A percentile compares a stretch with the other conserved stretches of the same genome.
phyloP scores from a whole-genome alignment of 2,329 filamentous ascomycete species.

The Botryosphaeria dothidea region DNA sequence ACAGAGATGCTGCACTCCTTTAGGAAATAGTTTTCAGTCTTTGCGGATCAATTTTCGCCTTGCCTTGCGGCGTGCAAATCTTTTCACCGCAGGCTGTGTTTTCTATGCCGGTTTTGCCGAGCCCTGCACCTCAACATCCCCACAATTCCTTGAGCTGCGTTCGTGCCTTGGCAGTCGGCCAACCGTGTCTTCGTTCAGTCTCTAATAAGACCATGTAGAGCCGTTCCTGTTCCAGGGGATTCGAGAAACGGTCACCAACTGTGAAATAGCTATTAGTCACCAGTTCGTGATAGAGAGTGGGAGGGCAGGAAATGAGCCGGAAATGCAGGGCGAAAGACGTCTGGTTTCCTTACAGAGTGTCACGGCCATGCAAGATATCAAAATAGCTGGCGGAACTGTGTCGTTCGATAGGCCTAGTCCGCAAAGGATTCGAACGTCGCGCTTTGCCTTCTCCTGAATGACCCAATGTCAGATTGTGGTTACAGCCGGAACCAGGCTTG shows the following conservation, averaged over 20 bases:
- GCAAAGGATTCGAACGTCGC: constrained; percentile 32
- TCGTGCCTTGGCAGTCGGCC: constrained; percentile 1
- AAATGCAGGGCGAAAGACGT: background rate
- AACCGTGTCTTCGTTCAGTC: constrained; percentile 1
- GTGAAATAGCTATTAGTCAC: background rate
- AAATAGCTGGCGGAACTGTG: constrained; percentile 35
- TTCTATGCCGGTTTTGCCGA: background rate
- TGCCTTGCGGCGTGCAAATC: too few species aligned
- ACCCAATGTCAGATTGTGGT: background rate
- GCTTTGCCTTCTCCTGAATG: background rate
- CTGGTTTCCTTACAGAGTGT: constrained; percentile 30
- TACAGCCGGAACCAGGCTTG: background rate
- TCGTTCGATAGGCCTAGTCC: constrained; percentile 36
- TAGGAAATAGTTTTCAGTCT: too few species aligned
- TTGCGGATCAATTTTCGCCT: too few species aligned
- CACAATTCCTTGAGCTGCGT: constrained; percentile 10
- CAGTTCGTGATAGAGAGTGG: background rate
- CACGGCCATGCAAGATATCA: constrained; percentile 39
- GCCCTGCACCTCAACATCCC: background rate
- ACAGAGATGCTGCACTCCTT: too few species aligned
- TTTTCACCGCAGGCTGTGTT: background rate
- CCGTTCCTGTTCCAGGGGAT: background rate
- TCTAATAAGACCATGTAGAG: background rate
- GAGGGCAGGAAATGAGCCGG: background rate
- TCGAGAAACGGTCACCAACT: constrained; percentile 15